Conservation (phyloP, 1,284 basidiomycete species). For the Papiliotrema terrestris region DNA sequence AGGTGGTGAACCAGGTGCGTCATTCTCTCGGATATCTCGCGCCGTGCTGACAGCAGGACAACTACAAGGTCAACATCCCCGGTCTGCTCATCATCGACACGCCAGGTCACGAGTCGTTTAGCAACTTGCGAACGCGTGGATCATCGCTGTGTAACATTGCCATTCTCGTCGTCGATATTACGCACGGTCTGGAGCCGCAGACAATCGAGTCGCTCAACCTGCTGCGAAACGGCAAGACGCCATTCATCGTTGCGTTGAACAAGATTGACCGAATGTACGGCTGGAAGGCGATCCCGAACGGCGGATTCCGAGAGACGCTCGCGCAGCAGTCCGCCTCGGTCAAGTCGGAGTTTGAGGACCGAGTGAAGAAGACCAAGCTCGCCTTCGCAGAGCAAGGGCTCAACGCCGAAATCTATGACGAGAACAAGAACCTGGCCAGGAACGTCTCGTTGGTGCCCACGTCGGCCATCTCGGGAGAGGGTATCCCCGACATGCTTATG, state of each 20-base stretch:
- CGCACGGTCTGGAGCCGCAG: constrained; percentile 97
- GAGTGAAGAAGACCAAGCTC: constrained; percentile 76
- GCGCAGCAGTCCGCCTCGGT: constrained; percentile 79
- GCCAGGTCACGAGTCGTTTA: constrained; percentile 99
- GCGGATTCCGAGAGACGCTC: constrained; percentile 86
- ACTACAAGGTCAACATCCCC: constrained; percentile 92
- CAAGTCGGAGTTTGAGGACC: constrained; percentile 89
- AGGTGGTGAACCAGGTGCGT: constrained; percentile 77
- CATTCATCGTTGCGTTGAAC: constrained; percentile 98
- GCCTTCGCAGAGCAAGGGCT: constrained; percentile 97
- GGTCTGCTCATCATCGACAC: constrained; percentile 97
- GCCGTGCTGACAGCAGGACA: constrained; percentile 57
- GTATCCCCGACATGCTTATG: constrained; percentile 99
- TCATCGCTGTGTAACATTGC: constrained; percentile 99
- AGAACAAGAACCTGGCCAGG: constrained; percentile 92
- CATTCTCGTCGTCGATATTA: constrained; percentile 98
- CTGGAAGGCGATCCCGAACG: constrained; percentile 88
- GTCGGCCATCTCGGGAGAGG: constrained; percentile 96
- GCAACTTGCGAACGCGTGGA: constrained; percentile 92
- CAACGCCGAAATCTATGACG: constrained; percentile 93
- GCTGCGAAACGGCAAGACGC: constrained; percentile 90
- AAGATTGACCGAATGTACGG: constrained; percentile 99
- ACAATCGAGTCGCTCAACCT: constrained; percentile 94
- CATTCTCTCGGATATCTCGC: background rate
- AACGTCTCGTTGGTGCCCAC: constrained; percentile 97